Percentiles rank a stretch among this genome's conserved stretches.
phyloP scores from a whole-genome alignment of 1,284 basidiomycete genomes.

The Trichosporon sp. region DNA sequence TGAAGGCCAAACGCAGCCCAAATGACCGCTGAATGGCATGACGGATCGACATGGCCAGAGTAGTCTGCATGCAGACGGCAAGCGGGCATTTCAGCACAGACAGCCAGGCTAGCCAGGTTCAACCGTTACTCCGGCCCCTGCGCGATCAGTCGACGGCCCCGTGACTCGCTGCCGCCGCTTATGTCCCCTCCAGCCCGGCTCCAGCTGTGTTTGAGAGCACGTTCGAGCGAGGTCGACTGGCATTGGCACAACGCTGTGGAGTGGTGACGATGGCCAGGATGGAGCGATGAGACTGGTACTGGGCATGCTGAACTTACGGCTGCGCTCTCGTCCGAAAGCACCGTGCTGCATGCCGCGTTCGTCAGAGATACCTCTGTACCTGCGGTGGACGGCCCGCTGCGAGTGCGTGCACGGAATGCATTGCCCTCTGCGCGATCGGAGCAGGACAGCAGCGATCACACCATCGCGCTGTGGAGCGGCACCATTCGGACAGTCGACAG shows the following conservation, averaged over 20 bases:
- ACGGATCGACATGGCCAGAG: background rate
- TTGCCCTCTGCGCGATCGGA: background rate
- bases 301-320: background rate
- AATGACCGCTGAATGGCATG: too few species aligned
- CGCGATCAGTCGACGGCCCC: background rate
- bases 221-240: background rate
- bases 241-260: too few species aligned
- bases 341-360: background rate
- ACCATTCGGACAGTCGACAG: background rate
- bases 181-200: background rate
- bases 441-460: background rate
- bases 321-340: background rate
- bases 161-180: background rate
- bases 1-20: background rate
- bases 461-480: background rate
- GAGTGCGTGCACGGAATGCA: too few species aligned
- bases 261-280: background rate
- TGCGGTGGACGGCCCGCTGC: background rate
- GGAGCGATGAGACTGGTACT: background rate
- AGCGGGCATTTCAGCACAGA: background rate
- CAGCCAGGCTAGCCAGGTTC: background rate
- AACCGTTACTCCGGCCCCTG: background rate
- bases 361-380: too few species aligned
- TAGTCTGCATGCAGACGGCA: background rate
- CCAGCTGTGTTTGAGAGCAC: too few species aligned